Evolutionary conservation across 345 rosid genomes (phyloP), one percentile per base, ranked within the genome.

Genomic region (Balakata baccata): DNA sequence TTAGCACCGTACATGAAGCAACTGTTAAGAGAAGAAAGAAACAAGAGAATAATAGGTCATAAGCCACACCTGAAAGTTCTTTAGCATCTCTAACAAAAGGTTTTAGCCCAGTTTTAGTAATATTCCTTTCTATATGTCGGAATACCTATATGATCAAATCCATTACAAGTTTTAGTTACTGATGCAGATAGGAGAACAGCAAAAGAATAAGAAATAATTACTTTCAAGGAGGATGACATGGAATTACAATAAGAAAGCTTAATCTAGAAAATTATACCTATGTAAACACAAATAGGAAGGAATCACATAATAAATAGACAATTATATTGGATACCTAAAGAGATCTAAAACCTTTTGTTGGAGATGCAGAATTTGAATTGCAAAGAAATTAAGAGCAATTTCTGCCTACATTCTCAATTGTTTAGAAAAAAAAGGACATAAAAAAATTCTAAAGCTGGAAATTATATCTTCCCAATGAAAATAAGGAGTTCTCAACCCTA

Each of bases 61-160:
- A 47, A 34, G 39, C 6, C 37, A 66, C 46, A 87, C 99, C 99
- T 93, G 95, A 76, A 93, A 93, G 69, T 96, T 93, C 78, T 90
- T 93, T 81, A 93, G 84, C 94, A 96, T 93, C 86, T 89, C 99
- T 80, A 96, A 77, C 66, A 96, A 78, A 43, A 96, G 91, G 81
- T 87, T n/a, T 93, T 62, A 96, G 82, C 83, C 98, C 99, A 53
- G 99, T 93, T 85, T 96, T 98, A 39, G 99, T 98, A 37, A 96
- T 96, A 73, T 96, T 96, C 84, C 99, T 85, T 79, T 96, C 99
- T 12, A 98, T 96, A 86, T 96, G 99, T 81, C 99, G 93, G 81
- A 96, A 96, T 74, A 98, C 99, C 99, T 98, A 96, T 75, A 96
- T 96, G 66, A 96, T 96, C 52, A 98, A 93, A 81, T 96, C 99